phyloP scores from a whole-genome alignment of 2,329 filamentous ascomycete genomes.

The Mycogone perniciosa region DNA sequence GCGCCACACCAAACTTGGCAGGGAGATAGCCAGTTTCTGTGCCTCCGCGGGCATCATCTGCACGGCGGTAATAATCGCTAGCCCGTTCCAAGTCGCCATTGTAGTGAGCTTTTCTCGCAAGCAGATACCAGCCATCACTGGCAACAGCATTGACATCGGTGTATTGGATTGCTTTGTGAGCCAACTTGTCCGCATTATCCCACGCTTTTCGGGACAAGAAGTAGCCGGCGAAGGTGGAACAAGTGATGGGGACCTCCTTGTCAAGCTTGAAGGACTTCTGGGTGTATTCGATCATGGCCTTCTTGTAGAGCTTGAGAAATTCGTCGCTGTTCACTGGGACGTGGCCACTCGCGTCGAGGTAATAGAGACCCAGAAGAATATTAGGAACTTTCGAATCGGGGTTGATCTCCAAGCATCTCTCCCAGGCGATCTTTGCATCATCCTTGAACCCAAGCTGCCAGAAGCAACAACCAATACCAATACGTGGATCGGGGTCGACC shows the following conservation, averaged over 20 bases:
- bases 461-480: conserved; percentile 93
- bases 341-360: conserved; percentile 79
- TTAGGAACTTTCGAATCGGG: conserved; percentile 84
- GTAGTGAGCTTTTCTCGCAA: conserved; percentile 87
- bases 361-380: conserved; percentile 82
- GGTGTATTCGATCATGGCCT: conserved; percentile 89
- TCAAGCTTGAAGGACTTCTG: conserved; percentile 92
- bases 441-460: conserved; percentile 96
- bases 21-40: conserved; percentile 87
- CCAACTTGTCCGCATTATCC: conserved; percentile 75
- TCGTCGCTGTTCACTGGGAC: conserved; percentile 77
- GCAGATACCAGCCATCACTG: conserved; percentile 94
- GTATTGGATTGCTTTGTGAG: conserved; percentile 88
- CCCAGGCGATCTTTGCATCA: conserved; percentile 86
- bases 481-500: conserved; percentile 87
- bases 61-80: conserved; percentile 78
- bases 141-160: conserved; percentile 96
- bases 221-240: conserved; percentile 83
- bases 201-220: conserved; percentile 80
- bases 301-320: conserved; percentile 81
- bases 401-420: conserved; percentile 73
- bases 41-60: conserved; percentile 87
- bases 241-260: conserved; percentile 83
- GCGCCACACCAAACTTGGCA: conserved; percentile 89
- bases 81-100: conserved; percentile 68